Conservation (phyloP, 1,284 basidiomycete species). For the Boletus semigastroideus region DNA sequence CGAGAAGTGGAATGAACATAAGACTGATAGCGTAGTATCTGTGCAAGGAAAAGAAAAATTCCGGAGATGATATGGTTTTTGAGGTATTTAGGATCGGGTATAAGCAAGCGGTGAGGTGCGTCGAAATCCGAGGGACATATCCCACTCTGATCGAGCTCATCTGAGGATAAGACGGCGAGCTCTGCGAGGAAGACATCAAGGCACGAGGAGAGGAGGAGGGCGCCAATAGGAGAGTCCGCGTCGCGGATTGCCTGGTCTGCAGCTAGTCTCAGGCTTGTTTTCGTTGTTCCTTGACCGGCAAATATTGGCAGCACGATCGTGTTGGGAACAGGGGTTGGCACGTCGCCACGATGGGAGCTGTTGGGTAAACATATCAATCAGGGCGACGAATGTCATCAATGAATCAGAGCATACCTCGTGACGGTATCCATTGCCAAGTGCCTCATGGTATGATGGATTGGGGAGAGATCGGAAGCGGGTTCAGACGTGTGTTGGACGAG, state of each 20-base stretch:
- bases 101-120: slow-evolving; percentile 40
- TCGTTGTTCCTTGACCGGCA: slow-evolving; percentile 52
- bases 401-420: slow-evolving; percentile 9
- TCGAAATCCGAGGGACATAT: slow-evolving; percentile 46
- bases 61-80: slow-evolving; percentile 53
- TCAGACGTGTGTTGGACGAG: slow-evolving; percentile 1
- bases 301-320: slow-evolving; percentile 46
- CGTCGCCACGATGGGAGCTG: slow-evolving; percentile 3
- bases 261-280: slow-evolving; percentile 35
- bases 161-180: slow-evolving; percentile 41
- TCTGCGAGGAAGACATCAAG: slow-evolving; percentile 50
- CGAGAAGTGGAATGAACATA: slow-evolving; percentile 36
- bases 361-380: background rate
- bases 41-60: slow-evolving; percentile 49
- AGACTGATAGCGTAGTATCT: slow-evolving; percentile 52
- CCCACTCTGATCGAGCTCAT: slow-evolving; percentile 36
- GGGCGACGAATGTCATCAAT: background rate
- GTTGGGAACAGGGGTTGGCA: slow-evolving; percentile 4
- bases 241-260: slow-evolving; percentile 42
- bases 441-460: background rate
- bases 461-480: slow-evolving; percentile 2
- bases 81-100: slow-evolving; percentile 32
- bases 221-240: slow-evolving; percentile 38
- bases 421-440: slow-evolving; percentile 3
- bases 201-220: slow-evolving; percentile 49